Evolutionary conservation across 129 eudicot species (phyloP), one percentile per base, ranked within the genome.

Genomic region (Pseudognaphalium luteoalbum): DNA sequence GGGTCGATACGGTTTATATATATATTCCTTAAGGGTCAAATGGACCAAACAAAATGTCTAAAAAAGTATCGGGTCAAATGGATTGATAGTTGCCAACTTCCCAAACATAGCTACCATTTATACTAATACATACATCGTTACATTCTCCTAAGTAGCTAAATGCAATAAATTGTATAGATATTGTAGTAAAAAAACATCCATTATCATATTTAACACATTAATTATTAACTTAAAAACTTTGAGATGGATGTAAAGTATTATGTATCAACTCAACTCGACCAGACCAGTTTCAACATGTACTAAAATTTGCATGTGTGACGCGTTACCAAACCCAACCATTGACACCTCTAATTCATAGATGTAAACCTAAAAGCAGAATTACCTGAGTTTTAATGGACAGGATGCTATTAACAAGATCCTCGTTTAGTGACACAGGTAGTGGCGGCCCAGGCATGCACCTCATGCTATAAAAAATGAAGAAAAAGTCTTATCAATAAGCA

Each of bases 371-470:
- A 80, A 56, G 39, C 58, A 39, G 1, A 66, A 39, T 56, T 66
- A 86, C 93, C 93, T 88, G 90, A 81, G 73, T 68, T 74, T 86
- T 72, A 64, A 69, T 30, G 21, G 82, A 82, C 20, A 88, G 22
- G 60, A 88, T 81, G 75, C 81, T 82, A 84, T 78, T 86, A 20
- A 88, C 91, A 79, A 90, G 96, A 64, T 88, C 91, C 76, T 86
- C 93, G 25, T 90, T 84, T 76, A 88, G 73, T 39, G 84, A 77
- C 54, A 88, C 82, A n/a, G 93, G 87, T 73, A 90, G 79, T 62
- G 93, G 93, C 4, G 96, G 90, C 44, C 96, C 96, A 17, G 98
- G 93, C 78, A 83, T 68, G 68, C 79, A 82, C 63, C 87, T 90
- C 98, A 92, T 88, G 86, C 98, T 92, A 91, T 79, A 85, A 68